These are phyloP conservation scores for Ceratocystis cacaofunesta DNA, from an alignment of 2,329 filamentous ascomycete species.

Conservation along the genomic window DNA sequence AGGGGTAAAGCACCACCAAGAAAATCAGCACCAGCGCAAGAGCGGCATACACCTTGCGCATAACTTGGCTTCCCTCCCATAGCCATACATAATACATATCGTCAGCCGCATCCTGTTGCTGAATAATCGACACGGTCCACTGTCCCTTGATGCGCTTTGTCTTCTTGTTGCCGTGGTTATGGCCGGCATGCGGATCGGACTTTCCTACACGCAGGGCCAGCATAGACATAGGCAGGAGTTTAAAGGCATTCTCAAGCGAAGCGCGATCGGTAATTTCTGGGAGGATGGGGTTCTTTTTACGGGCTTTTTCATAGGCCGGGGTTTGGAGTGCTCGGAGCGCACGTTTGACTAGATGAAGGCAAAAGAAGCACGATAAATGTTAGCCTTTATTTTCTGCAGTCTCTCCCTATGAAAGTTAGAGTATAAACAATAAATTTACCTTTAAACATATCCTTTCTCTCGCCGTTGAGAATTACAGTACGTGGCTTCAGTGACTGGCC, in stretches of 20 bases:
- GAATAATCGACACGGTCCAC: conserved; percentile 91
- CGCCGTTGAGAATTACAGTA: conserved; percentile 86
- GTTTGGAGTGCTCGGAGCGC: conserved; percentile 82
- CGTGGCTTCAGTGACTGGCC: conserved; percentile 73
- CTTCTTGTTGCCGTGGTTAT: conserved; percentile 58
- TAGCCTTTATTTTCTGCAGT: background rate
- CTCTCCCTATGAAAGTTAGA: background rate
- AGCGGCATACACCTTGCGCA: conserved; percentile 78
- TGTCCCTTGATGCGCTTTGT: conserved; percentile 86
- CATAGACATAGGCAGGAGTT: conserved; percentile 85
- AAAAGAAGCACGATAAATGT: background rate
- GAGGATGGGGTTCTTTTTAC: conserved; percentile 76
- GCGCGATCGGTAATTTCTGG: conserved; percentile 78
- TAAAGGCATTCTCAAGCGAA: conserved; percentile 85
- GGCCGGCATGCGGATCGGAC: conserved; percentile 46
- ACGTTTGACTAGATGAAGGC: conserved; percentile 59
- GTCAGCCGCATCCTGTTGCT: conserved; percentile 77
- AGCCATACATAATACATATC: conserved; percentile 95
- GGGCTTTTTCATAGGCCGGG: conserved; percentile 76
- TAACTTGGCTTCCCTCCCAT: conserved; percentile 86
- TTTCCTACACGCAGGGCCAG: conserved; percentile 83
- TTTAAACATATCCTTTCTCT: conserved; percentile 96
- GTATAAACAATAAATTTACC: conserved; percentile 35
- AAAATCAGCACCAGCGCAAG: conserved; percentile 75
- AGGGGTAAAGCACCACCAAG: conserved; percentile 79